Evolutionary conservation across 768 basidiomycete genomes (phyloP), one percentile per base, ranked within the genome.

Genomic region (Suillus lakei): DNA sequence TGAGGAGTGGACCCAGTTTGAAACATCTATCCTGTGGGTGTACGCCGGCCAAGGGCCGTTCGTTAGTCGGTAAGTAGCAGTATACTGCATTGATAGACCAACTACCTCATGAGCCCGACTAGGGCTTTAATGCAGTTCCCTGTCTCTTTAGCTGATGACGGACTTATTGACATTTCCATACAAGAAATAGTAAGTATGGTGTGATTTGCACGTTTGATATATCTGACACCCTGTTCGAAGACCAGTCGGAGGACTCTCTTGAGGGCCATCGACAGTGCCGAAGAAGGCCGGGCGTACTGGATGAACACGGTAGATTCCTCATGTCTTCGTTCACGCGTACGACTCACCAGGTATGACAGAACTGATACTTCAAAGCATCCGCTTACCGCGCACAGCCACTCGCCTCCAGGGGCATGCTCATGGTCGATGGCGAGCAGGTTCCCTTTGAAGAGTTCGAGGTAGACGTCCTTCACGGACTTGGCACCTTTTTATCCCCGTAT

Each of bases 91-190:
- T 4, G 30, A 51, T 18, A 26, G 63, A 26, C 64, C 54, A 64
- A 32, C 21, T 38, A 21, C 13, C 61, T 67, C 60, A 64, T 60
- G 62, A 28, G 63, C n/a, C 44, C 36, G 46, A 16, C 65, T 60
- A 90, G 90, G 21, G 89, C 91, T 64, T 82, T 91, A 41, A 90
- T 95, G 89, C 87, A 92, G 30, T 96, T 95, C 72, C 95, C 93
- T 0, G 88, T 92, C 4, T 92, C 92, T 26, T 74, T 90, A 59
- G 91, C 92, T 0, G 86, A 91, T 65, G 92, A 96, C 71, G 92
- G 93, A 0, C 75, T 88, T 36, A 88, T 95, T 61, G 93, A 95
- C 69, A 75, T 95, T 50, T 83, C 85, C 50, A 81, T 85, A 44
- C 88, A 93, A 80, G 84, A 86, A 62, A 68, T 81, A 64, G 93